Evolutionary conservation across 352 stramenopile species (phyloP).

Genomic region (Phytophthora foliorum): DNA sequence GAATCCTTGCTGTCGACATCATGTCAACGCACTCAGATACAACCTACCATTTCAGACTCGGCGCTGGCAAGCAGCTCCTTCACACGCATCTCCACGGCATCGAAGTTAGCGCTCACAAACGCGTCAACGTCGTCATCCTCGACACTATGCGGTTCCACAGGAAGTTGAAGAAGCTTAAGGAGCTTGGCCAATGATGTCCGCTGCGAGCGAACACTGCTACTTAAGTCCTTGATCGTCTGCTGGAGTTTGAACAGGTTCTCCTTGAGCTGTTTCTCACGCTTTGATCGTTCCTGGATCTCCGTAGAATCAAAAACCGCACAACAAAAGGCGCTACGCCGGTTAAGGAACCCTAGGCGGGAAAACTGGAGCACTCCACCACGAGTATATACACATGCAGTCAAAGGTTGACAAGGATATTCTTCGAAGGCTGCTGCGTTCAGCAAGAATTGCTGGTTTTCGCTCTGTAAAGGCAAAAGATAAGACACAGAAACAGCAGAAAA

Average conservation of each 20-base stretch:
- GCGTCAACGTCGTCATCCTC: conserved; percentile 53
- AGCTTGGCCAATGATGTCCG: conserved; percentile 65
- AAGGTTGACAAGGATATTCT: conserved; percentile 82
- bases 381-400: conserved; percentile 27
- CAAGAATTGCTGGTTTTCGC: conserved; percentile 88
- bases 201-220: conserved; percentile 61
- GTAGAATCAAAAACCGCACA: conserved; percentile 45
- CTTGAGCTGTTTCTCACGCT: conserved; percentile 68
- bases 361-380: background rate
- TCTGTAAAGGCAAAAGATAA: conserved; percentile 37
- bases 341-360: conserved; percentile 53
- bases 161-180: conserved; percentile 63
- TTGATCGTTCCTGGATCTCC: conserved; percentile 83
- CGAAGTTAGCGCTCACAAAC: conserved; percentile 57
- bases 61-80: conserved; percentile 62
- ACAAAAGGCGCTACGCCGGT: conserved; percentile 45
- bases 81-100: conserved; percentile 63
- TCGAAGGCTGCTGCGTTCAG: conserved; percentile 85
- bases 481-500: background rate
- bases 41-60: conserved; percentile 68
- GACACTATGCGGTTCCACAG: conserved; percentile 23
- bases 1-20: background rate
- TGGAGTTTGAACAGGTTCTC: conserved; percentile 76
- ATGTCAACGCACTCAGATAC: background rate
- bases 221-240: conserved; percentile 68